Evolutionary conservation across 139 green algal species (phyloP), one percentile per base, ranked within the genome.

Genomic region (Chlorella sp.): DNA sequence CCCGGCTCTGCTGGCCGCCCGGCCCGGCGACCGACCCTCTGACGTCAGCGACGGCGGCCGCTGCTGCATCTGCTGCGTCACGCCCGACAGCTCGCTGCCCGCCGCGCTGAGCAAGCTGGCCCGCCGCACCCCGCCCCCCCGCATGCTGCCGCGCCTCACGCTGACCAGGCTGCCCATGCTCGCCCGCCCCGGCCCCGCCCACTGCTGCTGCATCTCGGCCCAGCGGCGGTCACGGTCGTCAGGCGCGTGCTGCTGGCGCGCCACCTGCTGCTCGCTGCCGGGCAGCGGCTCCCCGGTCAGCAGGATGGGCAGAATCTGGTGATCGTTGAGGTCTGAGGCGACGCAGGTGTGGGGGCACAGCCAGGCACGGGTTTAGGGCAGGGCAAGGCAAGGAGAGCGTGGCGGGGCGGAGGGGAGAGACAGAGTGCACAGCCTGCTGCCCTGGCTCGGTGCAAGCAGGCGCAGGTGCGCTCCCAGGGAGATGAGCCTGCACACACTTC

Each of bases 231-330:
- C 27, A 8, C 33, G n/a, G 15, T 73, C n/a, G 43, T 46, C 53
- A 8, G 33, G 48, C 7, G 48, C 53, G 46, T 74, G 50, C 23
- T 51, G 67, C 45, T 62, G 42, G 7, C 40, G 42, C 60, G 5
- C 56, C 56, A 38, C 19, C 56, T 63, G 29, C 27, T 14, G 72
- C 46, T 48, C 27, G n/a, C 61, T 4, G 12, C 35, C 5, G 8
- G 45, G 15, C 43, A 78, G 46, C 21, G 67, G 67, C 42, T 58
- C 41, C n/a, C 72, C 60, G 14, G 58, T 63, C 38, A 78, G 72
- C 56, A 78, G 72, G 61, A 45, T 78, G 58, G n/a, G 61, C 58
- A 78, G 61, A 61, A 78, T 78, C 36, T 78, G 72, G 36, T 71
- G 72, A 8, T 33, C 19, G 46, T 71, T 65, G 25, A 78, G 46